Conservation (phyloP, 73 alveolate species). For the Paraurostyla sp. region DNA sequence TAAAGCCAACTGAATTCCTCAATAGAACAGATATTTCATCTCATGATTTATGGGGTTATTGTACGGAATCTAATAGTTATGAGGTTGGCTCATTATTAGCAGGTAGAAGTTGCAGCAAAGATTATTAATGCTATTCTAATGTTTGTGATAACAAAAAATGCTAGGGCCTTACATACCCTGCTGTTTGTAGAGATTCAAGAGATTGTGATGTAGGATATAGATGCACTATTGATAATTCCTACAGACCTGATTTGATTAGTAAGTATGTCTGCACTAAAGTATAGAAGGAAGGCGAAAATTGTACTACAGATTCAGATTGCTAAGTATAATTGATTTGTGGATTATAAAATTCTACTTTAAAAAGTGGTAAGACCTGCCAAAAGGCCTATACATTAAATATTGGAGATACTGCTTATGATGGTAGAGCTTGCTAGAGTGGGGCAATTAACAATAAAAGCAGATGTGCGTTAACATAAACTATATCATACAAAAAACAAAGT, state of each 20-base stretch:
- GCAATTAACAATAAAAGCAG: conserved; percentile 5
- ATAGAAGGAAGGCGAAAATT: conserved; percentile 12
- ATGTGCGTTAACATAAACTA: neutral
- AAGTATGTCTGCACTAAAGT: conserved; percentile 16
- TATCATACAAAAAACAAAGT: neutral
- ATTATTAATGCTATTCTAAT: conserved; percentile 25
- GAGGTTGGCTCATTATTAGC: neutral
- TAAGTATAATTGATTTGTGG: conserved; percentile 24
- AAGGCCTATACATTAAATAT: neutral
- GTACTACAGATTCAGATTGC: conserved; percentile 38
- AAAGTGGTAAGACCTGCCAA: neutral
- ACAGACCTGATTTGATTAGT: neutral
- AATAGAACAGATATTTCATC: neutral
- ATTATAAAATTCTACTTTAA: neutral
- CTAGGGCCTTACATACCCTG: conserved; percentile 18
- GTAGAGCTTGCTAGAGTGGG: conserved; percentile 48
- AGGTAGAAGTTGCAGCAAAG: conserved; percentile 14
- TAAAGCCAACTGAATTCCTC: neutral
- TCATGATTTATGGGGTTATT: conserved; percentile 1
- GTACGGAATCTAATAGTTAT: conserved; percentile 24
- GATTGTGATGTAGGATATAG: conserved; percentile 44
- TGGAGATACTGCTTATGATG: conserved; percentile 47
- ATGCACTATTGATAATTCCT: conserved; percentile 15
- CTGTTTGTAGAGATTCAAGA: neutral
- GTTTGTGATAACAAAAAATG: neutral